Base-by-base conservation (phyloP, 2,329 filamentous ascomycete species). In the Stagonosporopsis chrysanthemi region DNA sequence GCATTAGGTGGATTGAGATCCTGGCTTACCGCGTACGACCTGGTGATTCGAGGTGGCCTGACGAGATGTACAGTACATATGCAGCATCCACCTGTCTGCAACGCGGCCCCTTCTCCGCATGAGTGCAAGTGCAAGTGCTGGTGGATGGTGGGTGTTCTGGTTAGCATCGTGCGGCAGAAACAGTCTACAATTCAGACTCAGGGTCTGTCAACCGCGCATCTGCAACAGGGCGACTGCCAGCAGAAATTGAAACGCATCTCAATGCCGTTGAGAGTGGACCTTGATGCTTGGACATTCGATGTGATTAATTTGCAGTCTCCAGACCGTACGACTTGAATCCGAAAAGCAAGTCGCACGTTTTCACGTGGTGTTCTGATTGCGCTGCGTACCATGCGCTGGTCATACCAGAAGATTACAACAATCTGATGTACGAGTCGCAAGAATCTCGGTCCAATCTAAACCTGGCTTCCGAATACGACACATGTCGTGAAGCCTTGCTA, bases 341-440 rank as follows among this genome's bases (percentile, higher is more conserved):
- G 39, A 58, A 49, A 54, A 50, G 33, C 52, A 49, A 59, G 45
- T 29, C 42, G 52, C 51, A 52, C 48, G n/a, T 52, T 47, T 53
- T 59, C 54, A 56, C 56, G 56, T 58, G 56, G 51, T 51, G 55
- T 50, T 40, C 28, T 56, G 54, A 43, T 53, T 44, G 46, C 45
- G 50, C 31, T 43, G 58, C 43, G 50, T 39, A 31, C 53, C 49
- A 52, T 49, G 40, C 46, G 26, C 38, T 39, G 40, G 53, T 39
- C 53, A 48, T 42, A 40, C 48, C 44, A 57, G 24, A 57, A 57
- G 24, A 57, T 56, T 52, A 60, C 62, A 49, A 41, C 53, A 43
- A 52, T 52, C 48, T 56, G 52, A 49, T 48, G 38, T 56, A 43
- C 31, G 38, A 47, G 53, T 39, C 42, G 48, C 38, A 19, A 28